Base-by-base conservation (phyloP, 2,329 filamentous ascomycete species). In the Trichoderma hamatum region DNA sequence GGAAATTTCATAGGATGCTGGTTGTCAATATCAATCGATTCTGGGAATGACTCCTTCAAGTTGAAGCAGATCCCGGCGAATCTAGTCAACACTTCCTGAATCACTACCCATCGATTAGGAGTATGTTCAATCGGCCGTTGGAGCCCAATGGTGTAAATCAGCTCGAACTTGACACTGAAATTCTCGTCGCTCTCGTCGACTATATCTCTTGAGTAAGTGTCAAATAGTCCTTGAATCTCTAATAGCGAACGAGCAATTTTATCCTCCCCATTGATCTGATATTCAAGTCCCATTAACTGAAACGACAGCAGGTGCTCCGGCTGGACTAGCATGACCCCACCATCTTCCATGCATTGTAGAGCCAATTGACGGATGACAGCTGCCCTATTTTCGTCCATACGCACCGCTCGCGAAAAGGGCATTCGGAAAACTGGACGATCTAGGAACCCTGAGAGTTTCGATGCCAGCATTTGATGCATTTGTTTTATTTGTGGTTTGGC, bases 121-220 rank as follows among this genome's bases (percentile, higher is more conserved):
- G 16, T 67, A 10, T 84, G 78, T 6, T 90, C 85, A 0, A 89
- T 78, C 0, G 83, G 72, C 1, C 75, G 73, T 69, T 89, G 85
- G 0, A 74, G 70, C 0, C 88, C 89, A 72, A 90, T 84, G 0
- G 88, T 89, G 69, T 91, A 91, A 1, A 90, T 80, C 0, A 91
- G 76, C 73, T 91, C 87, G 43, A 89, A 89, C 58, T 85, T 86
- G 4, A 84, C 81, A 55, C 82, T 86, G 54, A 90, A 85, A 66
- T 86, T 87, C 69, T 90, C 88, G 58, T 91, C 89, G 52, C 85
- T 88, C 75, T 91, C 88, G 69, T 91, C 88, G 0, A 91, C 80
- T 2, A 92, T 81, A 70, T 90, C 88, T 0, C 87, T 80, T 69
- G 0, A 60, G 39, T 85, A 76, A 1, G 89, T 78, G 70, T 82